phyloP scores from a whole-genome alignment of 192 early-diverging fungal species.

The Linnemannia schmuckeri region DNA sequence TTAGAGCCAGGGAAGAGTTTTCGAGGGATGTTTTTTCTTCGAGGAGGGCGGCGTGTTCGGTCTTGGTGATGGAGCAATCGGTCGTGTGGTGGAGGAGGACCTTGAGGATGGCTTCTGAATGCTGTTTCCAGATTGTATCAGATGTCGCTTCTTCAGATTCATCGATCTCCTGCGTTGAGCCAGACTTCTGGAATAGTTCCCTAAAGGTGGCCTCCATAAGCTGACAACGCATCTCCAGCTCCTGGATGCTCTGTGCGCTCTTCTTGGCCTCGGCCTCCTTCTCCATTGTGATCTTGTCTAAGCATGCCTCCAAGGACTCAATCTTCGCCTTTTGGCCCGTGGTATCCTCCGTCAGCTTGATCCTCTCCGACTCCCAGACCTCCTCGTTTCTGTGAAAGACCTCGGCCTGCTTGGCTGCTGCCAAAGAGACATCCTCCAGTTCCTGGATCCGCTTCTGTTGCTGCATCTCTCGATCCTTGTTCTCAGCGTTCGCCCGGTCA shows the following conservation, averaged over 20 bases:
- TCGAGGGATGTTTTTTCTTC: constrained; percentile 5
- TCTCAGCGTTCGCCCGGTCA: constrained; percentile 12
- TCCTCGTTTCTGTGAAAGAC: constrained; percentile 19
- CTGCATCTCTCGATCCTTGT: constrained; percentile 5
- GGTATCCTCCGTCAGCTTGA: constrained; percentile 6
- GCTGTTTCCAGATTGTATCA: constrained; percentile 15
- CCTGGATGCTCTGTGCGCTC: constrained; percentile 13
- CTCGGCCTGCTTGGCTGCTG: constrained; percentile 19
- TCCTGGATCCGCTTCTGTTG: constrained; percentile 31
- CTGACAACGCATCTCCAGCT: constrained; percentile 23
- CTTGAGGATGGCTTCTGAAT: constrained; percentile 18
- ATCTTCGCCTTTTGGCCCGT: constrained; percentile 2
- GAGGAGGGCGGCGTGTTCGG: constrained; percentile 21
- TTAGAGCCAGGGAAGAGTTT: neutral
- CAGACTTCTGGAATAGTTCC: constrained; percentile 21
- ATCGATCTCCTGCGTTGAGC: constrained; percentile 12
- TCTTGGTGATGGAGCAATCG: constrained; percentile 34
- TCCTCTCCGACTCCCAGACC: constrained; percentile 23
- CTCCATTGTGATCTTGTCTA: neutral
- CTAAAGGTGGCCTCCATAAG: constrained; percentile 34
- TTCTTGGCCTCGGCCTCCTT: constrained; percentile 15
- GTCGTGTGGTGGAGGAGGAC: constrained; percentile 13
- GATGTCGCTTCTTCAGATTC: neutral
- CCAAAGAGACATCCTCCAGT: constrained; percentile 15
- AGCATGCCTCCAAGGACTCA: constrained; percentile 9